phyloP scores from a whole-genome alignment of 257 asterid species.

The Rhazya stricta region DNA sequence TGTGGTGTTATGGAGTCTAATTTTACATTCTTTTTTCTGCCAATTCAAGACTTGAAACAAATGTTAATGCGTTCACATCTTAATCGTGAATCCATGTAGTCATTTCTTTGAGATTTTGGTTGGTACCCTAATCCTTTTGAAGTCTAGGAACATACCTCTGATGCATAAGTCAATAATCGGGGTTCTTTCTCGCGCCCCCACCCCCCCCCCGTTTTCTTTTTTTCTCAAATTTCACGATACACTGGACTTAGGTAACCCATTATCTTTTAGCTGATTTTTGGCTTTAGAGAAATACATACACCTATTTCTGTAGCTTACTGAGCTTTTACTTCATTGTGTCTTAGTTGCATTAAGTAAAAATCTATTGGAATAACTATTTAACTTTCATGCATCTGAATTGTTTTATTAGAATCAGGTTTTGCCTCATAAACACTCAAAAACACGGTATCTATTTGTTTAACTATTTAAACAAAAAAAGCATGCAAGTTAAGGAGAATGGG shows the following conservation, averaged over 20 bases:
- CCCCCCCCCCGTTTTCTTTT: not conserved
- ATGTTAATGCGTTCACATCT: not conserved
- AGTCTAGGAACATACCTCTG: not conserved
- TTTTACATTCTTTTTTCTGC: not conserved
- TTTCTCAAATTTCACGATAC: not conserved
- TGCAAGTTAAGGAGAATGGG: not conserved
- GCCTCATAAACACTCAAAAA: not conserved
- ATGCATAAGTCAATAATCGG: not conserved
- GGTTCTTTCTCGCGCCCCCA: not conserved
- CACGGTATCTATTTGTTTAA: not conserved
- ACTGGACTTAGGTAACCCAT: not conserved
- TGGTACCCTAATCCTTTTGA: not conserved
- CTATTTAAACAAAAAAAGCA: not conserved
- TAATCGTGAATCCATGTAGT: not conserved
- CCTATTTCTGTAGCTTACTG: not conserved
- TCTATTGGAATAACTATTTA: no score
- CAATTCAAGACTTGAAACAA: not conserved
- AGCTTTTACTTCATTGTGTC: no score
- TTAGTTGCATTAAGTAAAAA: not conserved
- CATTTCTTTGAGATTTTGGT: constrained; percentile 3
- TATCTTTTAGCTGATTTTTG: not conserved
- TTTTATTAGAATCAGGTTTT: not conserved
- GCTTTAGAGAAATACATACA: not conserved
- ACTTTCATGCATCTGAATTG: not conserved
- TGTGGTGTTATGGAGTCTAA: not conserved